These are phyloP conservation scores for Gloeostereum incarnatum DNA, from an alignment of 768 basidiomycete species.

Conservation along the genomic window DNA sequence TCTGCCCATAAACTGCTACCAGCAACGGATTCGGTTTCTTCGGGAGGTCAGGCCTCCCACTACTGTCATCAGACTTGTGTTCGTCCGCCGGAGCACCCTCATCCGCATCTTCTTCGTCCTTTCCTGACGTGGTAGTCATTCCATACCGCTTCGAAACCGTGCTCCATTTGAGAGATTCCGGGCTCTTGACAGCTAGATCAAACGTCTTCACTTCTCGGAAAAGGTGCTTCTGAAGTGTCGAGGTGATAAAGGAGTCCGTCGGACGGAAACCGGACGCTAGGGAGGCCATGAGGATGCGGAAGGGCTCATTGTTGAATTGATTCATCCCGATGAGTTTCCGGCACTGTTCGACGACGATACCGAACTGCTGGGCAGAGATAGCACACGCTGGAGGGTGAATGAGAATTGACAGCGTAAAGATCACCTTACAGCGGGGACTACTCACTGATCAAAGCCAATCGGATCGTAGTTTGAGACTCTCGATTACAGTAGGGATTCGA, in stretches of 20 bases:
- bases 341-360: constrained; percentile 60
- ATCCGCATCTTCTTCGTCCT: constrained; percentile 18
- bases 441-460: constrained; percentile 71
- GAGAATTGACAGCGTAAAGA: background rate
- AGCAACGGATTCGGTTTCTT: constrained; percentile 65
- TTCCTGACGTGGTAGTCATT: constrained; percentile 25
- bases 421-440: constrained; percentile 3
- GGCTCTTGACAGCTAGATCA: constrained; percentile 56
- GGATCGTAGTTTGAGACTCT: constrained; percentile 58
- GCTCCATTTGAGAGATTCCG: constrained; percentile 57
- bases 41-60: constrained; percentile 32
- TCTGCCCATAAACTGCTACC: constrained; percentile 71
- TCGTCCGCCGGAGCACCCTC: constrained; percentile 14
- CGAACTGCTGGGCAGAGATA: constrained; percentile 43
- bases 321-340: constrained; percentile 66
- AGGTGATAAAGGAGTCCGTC: constrained; percentile 69
- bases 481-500: constrained; percentile 67
- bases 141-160: constrained; percentile 47
- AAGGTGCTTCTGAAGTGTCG: constrained; percentile 76
- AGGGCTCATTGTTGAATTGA: constrained; percentile 84
- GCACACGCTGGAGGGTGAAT: constrained; percentile 53
- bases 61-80: constrained; percentile 7
- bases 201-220: constrained; percentile 69
- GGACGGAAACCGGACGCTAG: constrained; percentile 64
- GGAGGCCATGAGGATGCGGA: constrained; percentile 66